These are phyloP conservation scores for Mortierella claussenii DNA, from an alignment of 192 early-diverging fungal species.

Conservation along the genomic window DNA sequence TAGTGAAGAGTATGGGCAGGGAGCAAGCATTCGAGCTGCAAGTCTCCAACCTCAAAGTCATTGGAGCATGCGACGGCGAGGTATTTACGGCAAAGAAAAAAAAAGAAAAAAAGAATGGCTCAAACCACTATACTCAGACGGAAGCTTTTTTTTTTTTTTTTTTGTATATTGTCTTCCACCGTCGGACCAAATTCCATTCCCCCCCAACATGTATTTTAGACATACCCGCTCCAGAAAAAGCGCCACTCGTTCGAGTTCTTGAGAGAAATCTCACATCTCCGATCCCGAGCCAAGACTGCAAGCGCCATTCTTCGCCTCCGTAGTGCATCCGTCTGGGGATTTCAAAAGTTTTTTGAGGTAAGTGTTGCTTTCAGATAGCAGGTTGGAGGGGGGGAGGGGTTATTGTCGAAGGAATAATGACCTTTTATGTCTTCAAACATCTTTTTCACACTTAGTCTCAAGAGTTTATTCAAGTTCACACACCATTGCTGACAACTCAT, in stretches of 20 bases:
- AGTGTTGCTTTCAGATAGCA: background rate
- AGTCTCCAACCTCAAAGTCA: conserved; percentile 60
- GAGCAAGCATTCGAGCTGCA: conserved; percentile 80
- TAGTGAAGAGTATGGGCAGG: conserved; percentile 73
- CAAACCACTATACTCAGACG: background rate
- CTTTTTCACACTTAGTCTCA: conserved; percentile 60
- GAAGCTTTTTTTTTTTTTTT: too few relatives aligned
- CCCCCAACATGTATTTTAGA: conserved; percentile 33
- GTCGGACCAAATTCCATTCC: too few relatives aligned
- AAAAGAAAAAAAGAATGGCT: background rate
- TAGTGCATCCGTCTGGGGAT: conserved; percentile 68
- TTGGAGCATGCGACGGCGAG: conserved; percentile 71
- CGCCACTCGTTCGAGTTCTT: conserved; percentile 80
- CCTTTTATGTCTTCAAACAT: too few relatives aligned
- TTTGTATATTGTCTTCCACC: too few relatives aligned
- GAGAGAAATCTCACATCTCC: conserved; percentile 79
- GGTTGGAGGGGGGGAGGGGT: too few relatives aligned
- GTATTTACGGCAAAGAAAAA: conserved; percentile 23
- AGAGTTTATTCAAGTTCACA: conserved; percentile 82
- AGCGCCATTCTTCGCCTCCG: conserved; percentile 78
- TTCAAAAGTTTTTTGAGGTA: conserved; percentile 83
- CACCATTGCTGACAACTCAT: conserved; percentile 83
- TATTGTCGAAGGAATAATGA: too few relatives aligned
- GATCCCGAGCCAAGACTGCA: conserved; percentile 80
- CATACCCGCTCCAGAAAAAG: conserved; percentile 91